A percentile compares a stretch with the other conserved stretches of the same genome.
Conservation (phyloP, 352 stramenopile genomes). For the Phytophthora pisi region DNA sequence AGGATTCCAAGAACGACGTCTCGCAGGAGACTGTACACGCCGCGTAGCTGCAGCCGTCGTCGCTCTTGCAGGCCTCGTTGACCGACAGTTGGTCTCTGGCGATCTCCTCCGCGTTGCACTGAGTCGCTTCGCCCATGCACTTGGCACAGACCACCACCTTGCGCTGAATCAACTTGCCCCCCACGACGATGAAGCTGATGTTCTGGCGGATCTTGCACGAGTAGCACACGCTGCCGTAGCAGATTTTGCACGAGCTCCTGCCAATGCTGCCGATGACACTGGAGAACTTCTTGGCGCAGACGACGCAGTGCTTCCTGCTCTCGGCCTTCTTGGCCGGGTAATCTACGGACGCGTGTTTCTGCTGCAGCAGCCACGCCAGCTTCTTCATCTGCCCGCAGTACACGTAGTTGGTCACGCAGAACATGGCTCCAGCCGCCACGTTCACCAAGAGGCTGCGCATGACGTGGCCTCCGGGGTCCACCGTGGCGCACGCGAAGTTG, state of each 20-base stretch:
- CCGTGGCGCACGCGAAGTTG: conserved; percentile 31
- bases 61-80: conserved; percentile 23
- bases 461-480: conserved; percentile 35
- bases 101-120: conserved; percentile 32
- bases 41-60: conserved; percentile 12
- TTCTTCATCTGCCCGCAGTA: conserved; percentile 65
- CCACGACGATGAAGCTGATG: conserved; percentile 41
- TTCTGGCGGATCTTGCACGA: conserved; percentile 44
- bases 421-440: conserved; percentile 31
- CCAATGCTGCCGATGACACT: conserved; percentile 25
- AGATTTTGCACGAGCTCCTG: conserved; percentile 39
- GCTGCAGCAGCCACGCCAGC: conserved; percentile 45
- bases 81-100: conserved; percentile 22
- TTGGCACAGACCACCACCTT: conserved; percentile 43
- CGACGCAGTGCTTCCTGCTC: conserved; percentile 13
- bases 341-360: conserved; percentile 10
- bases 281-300: conserved; percentile 32
- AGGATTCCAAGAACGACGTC: conserved; percentile 22
- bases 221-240: conserved; percentile 38
- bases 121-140: conserved; percentile 40
- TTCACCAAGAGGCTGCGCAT: conserved; percentile 29
- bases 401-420: conserved; percentile 39
- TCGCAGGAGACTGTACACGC: conserved; percentile 20
- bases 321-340: neutral
- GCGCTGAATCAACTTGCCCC: conserved; percentile 35